Conservation (phyloP, 106 monocot species). For the Hemerocallis citrina region DNA sequence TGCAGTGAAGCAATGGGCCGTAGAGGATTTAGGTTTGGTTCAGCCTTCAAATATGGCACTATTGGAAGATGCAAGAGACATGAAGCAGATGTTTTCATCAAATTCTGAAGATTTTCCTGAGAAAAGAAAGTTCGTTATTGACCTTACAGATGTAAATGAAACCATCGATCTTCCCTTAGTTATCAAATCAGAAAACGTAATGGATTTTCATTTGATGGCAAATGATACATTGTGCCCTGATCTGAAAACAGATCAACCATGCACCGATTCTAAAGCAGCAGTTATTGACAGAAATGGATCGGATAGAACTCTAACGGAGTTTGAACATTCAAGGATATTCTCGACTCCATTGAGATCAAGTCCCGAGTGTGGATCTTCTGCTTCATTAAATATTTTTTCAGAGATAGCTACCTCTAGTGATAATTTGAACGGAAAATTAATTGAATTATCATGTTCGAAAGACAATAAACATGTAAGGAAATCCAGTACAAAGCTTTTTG, state of each 20-base stretch:
- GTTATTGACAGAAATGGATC: no score
- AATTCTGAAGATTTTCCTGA: constrained; percentile 4
- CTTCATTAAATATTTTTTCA: constrained; percentile 11
- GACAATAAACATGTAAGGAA: constrained; percentile 8
- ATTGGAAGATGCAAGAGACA: constrained; percentile 6
- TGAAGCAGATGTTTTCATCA: constrained; percentile 1
- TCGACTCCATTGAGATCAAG: constrained; percentile 13
- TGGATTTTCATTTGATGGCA: background rate
- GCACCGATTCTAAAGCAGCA: constrained; percentile 12
- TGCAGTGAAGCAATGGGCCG: constrained; percentile 34
- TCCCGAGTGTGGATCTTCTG: constrained; percentile 17
- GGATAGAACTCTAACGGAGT: constrained; percentile 3
- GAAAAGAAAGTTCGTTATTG: constrained; percentile 9
- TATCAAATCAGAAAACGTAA: background rate
- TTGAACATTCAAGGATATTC: constrained; percentile 6
- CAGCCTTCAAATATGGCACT: constrained; percentile 6
- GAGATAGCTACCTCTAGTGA: constrained; percentile 8
- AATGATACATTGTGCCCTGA: constrained; percentile 10
- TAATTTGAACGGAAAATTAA: constrained; percentile 9
- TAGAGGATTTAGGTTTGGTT: constrained; percentile 22
- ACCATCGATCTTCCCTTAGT: background rate
- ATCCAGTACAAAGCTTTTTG: constrained; percentile 37
- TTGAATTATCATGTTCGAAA: constrained; percentile 30
- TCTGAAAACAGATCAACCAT: constrained; percentile 14
- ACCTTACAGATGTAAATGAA: constrained; percentile 2